Conservation (phyloP, 129 eudicot genomes). For the Centella asiatica region DNA sequence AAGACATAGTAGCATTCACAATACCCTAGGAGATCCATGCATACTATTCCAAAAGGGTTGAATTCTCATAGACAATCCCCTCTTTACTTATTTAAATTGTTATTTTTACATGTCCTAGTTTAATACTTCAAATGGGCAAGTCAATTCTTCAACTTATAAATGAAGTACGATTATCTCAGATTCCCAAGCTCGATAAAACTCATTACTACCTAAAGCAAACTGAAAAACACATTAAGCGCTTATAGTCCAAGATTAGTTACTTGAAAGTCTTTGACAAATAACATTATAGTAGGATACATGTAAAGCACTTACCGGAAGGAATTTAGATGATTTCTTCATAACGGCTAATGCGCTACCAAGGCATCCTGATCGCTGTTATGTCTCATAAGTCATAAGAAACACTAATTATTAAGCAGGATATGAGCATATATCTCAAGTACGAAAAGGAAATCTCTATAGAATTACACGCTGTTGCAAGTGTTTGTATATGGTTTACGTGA, state of each 20-base stretch:
- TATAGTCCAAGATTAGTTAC: not conserved
- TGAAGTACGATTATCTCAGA: not conserved
- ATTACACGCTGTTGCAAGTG: not conserved
- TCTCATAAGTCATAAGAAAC: too few relatives aligned
- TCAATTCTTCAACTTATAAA: too few relatives aligned
- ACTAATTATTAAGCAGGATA: slow-evolving; percentile 10
- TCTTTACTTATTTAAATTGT: too few relatives aligned
- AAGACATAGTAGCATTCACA: not conserved
- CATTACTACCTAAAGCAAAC: not conserved
- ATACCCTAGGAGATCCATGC: not conserved
- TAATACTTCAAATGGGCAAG: too few relatives aligned
- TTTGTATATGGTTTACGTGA: not conserved
- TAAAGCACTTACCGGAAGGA: slow-evolving; percentile 76
- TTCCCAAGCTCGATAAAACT: not conserved
- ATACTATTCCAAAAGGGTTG: too few relatives aligned
- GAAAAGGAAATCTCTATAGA: not conserved
- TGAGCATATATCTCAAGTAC: not conserved
- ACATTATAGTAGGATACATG: slow-evolving; percentile 10
- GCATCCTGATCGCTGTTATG: slow-evolving; percentile 80
- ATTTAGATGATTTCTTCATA: slow-evolving; percentile 84
- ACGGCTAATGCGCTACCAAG: slow-evolving; percentile 90
- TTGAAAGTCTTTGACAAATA: not conserved
- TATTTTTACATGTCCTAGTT: too few relatives aligned
- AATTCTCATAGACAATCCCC: too few relatives aligned
- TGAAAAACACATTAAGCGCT: not conserved